These are phyloP conservation scores for Glycyrrhiza uralensis DNA, from an alignment of 306 rosid genomes.

Conservation along the genomic window DNA sequence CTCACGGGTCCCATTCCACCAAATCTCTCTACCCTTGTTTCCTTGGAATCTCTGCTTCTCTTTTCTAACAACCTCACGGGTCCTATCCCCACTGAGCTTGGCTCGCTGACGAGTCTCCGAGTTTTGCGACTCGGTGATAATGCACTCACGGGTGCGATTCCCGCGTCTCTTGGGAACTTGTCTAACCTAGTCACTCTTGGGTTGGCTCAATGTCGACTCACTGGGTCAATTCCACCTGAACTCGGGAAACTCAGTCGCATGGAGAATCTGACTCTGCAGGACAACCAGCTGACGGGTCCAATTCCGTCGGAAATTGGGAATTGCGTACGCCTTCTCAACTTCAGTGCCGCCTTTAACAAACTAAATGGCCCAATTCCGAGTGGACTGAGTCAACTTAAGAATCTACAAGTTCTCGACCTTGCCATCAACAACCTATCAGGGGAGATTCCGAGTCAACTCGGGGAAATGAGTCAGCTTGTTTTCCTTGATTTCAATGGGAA, in stretches of 20 bases:
- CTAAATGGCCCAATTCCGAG: constrained; percentile 65
- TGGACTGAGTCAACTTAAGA: constrained; percentile 51
- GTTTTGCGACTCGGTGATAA: constrained; percentile 76
- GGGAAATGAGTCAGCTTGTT: constrained; percentile 49
- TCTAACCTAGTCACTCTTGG: constrained; percentile 50
- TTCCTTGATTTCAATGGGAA: constrained; percentile 67
- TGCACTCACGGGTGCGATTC: constrained; percentile 59
- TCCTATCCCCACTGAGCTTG: constrained; percentile 53
- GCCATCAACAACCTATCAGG: constrained; percentile 63
- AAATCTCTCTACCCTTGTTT: constrained; percentile 53
- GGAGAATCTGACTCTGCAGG: constrained; percentile 54
- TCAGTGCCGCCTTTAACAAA: constrained; percentile 56
- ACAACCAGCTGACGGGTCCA: constrained; percentile 58
- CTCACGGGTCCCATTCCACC: constrained; percentile 80
- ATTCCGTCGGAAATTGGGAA: constrained; percentile 71
- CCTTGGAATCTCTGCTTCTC: constrained; percentile 64
- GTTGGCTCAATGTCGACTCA: constrained; percentile 63
- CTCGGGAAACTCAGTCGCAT: constrained; percentile 56
- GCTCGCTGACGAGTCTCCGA: constrained; percentile 56
- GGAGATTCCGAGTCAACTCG: constrained; percentile 64
- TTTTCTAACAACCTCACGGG: constrained; percentile 72
- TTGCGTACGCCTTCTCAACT: constrained; percentile 57
- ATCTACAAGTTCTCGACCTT: constrained; percentile 56
- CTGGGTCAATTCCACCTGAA: constrained; percentile 58
- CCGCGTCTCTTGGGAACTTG: constrained; percentile 59